A percentile compares a stretch with the other conserved stretches of the same genome.
phyloP scores from a whole-genome alignment of 75 land plant species.

The Adiantum capillusveneris region DNA sequence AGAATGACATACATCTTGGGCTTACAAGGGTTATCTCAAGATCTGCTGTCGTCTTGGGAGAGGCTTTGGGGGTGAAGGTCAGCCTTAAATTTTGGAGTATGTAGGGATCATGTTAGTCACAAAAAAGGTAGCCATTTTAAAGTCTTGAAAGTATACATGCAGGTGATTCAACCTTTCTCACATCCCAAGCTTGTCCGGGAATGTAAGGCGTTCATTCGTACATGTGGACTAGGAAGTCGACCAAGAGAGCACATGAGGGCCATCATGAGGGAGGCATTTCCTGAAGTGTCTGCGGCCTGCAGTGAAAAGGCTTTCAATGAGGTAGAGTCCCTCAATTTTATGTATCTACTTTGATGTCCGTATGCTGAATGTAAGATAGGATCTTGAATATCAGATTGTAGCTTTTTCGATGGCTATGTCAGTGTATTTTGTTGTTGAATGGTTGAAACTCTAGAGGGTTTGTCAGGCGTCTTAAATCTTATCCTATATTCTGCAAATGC shows the following conservation, averaged over 20 bases:
- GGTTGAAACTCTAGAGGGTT: no score
- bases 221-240: background rate
- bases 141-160: background rate
- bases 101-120: background rate
- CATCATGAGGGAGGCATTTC: background rate
- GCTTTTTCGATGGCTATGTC: no score
- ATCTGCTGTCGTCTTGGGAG: background rate
- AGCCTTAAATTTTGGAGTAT: background rate
- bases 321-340: no score
- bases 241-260: background rate
- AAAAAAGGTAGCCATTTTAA: background rate
- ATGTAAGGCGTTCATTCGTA: background rate
- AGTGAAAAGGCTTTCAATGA: background rate
- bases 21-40: background rate
- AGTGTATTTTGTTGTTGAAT: no score
- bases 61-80: background rate
- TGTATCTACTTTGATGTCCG: no score
- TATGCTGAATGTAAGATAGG: no score
- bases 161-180: constrained; percentile 1
- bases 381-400: no score
- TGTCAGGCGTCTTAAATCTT: no score
- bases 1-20: background rate
- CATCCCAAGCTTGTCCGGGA: background rate
- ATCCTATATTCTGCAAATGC: no score
- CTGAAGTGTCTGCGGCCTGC: background rate